A percentile compares a stretch with the other conserved stretches of the same genome.
Conservation (phyloP, 2,329 filamentous ascomycete genomes). For the Ophiostoma ulmi region DNA sequence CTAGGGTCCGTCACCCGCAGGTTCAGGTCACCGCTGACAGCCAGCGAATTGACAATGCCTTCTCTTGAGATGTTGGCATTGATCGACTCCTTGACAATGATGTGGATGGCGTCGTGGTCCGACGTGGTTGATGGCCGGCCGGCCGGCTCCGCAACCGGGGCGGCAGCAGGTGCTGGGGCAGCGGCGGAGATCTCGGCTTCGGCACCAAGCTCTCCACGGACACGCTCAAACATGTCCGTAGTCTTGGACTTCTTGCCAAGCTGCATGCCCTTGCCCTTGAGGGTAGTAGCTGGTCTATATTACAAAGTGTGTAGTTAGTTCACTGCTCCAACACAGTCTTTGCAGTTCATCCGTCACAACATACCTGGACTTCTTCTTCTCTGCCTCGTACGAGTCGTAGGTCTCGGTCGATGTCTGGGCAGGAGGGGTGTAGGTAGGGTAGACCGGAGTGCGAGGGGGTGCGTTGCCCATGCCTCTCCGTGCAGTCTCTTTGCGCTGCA, state of each 20-base stretch:
- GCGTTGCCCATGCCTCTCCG: conserved; percentile 50
- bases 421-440: conserved; percentile 77
- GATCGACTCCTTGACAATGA: conserved; percentile 85
- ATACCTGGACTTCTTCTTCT: conserved; percentile 93
- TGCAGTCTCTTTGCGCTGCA: conserved; percentile 95
- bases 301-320: background rate
- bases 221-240: conserved; percentile 93
- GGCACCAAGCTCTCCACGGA: conserved; percentile 83
- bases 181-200: conserved; percentile 80
- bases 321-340: background rate
- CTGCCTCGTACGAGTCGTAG: conserved; percentile 91
- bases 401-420: conserved; percentile 68
- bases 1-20: conserved; percentile 83
- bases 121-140: conserved; percentile 59
- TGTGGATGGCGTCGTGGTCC: conserved; percentile 79
- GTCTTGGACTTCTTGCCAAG: conserved; percentile 98
- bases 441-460: conserved; percentile 68
- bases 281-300: conserved; percentile 42
- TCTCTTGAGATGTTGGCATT: conserved; percentile 84
- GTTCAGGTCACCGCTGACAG: conserved; percentile 87
- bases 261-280: conserved; percentile 97
- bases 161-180: conserved; percentile 43
- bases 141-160: conserved; percentile 15
- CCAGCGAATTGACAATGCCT: conserved; percentile 76
- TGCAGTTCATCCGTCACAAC: conserved; percentile 29